Conservation (phyloP, 2,329 filamentous ascomycete genomes). For the Pseudogymnoascus sp. region DNA sequence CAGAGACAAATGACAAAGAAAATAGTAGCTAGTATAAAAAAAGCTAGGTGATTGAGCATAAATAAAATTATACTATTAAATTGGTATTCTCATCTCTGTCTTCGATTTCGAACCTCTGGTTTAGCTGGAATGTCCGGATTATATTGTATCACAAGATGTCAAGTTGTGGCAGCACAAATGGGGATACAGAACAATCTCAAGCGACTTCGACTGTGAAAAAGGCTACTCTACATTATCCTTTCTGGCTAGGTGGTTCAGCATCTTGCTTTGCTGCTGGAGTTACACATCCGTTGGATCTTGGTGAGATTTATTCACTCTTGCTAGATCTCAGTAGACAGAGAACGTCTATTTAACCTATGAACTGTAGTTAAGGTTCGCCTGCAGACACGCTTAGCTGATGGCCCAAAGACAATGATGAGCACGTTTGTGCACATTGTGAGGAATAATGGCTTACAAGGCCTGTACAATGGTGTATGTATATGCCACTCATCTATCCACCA, state of each 20-base stretch:
- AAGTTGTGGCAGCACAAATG: not conserved
- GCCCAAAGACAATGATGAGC: too few species aligned
- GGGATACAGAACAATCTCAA: not conserved
- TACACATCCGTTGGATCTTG: slow-evolving; percentile 87
- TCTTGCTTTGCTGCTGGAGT: slow-evolving; percentile 86
- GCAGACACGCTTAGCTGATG: too few species aligned
- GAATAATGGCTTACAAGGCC: too few species aligned
- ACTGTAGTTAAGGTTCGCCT: too few species aligned
- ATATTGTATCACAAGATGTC: not conserved
- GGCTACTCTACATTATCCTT: slow-evolving; percentile 52
- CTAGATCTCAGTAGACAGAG: not conserved
- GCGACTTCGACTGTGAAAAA: not conserved
- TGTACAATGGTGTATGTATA: too few species aligned
- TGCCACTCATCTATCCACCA: too few species aligned
- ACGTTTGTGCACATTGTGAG: too few species aligned
- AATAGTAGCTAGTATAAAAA: not conserved
- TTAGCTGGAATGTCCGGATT: not conserved
- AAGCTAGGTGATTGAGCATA: not conserved
- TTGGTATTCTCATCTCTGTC: not conserved
- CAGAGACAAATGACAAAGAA: not conserved
- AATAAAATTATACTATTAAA: not conserved
- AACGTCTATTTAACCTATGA: slow-evolving; percentile 41
- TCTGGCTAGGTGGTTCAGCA: slow-evolving; percentile 96
- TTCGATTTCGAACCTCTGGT: not conserved
- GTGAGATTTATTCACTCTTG: slow-evolving; percentile 44